Evolutionary conservation across 345 rosid species (phyloP).

Genomic region (Eucalyptus sp.): DNA sequence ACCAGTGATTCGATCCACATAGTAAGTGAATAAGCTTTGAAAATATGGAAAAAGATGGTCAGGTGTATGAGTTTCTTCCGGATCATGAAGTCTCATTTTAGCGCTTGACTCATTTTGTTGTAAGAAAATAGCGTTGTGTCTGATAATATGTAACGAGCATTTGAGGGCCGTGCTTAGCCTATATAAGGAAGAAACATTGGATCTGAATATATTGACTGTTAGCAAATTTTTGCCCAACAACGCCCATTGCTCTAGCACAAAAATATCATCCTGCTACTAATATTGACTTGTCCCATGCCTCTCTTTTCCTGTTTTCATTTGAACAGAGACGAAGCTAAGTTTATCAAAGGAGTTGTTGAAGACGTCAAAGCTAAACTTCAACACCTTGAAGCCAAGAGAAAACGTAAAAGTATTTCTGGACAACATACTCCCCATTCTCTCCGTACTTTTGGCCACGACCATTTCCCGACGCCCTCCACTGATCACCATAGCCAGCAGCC

Average conservation of each 20-base stretch:
- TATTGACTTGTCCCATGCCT: neutral
- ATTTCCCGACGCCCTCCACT: neutral
- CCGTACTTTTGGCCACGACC: neutral
- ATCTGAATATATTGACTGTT: neutral
- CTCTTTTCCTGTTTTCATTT: neutral
- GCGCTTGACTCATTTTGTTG: neutral
- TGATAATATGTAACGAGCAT: neutral
- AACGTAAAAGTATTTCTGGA: neutral
- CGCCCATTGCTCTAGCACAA: neutral
- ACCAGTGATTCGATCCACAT: neutral
- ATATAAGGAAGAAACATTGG: neutral
- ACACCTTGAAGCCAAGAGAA: neutral
- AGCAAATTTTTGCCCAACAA: neutral
- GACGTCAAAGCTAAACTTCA: neutral
- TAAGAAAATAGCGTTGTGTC: neutral
- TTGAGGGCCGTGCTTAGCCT: neutral
- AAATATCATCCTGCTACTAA: neutral
- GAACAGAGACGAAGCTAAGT: neutral
- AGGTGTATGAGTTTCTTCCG: neutral
- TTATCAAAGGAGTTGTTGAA: neutral
- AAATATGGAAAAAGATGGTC: neutral
- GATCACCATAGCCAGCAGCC: neutral
- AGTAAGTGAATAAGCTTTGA: neutral
- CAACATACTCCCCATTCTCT: neutral
- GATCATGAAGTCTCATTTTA: neutral